These are phyloP conservation scores for Candida dajiaensis DNA, from an alignment of 805 yeast species.

Conservation along the genomic window DNA sequence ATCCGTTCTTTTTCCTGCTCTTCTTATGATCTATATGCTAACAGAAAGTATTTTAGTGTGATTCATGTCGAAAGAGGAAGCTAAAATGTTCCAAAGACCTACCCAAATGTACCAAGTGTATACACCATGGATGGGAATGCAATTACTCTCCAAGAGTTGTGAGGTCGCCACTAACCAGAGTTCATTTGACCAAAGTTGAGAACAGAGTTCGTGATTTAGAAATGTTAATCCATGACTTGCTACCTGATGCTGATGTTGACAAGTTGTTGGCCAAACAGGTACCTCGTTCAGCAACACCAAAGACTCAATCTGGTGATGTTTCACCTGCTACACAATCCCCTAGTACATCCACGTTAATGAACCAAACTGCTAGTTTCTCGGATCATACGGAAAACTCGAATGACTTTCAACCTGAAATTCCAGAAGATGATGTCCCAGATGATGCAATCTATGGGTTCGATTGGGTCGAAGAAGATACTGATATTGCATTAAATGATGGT, in stretches of 20 bases:
- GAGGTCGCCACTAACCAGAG: conserved; percentile 77
- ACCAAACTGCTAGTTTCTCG: neutral
- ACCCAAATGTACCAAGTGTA: conserved; percentile 74
- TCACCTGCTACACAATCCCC: conserved; percentile 9
- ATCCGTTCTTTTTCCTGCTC: neutral
- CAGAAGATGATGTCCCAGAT: conserved; percentile 34
- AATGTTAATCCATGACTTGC: conserved; percentile 32
- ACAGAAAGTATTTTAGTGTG: conserved; percentile 41
- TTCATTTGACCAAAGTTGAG: conserved; percentile 74
- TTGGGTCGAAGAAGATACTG: conserved; percentile 51
- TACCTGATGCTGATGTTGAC: conserved; percentile 45
- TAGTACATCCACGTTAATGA: neutral
- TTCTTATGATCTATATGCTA: neutral
- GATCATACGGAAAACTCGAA: conserved; percentile 5
- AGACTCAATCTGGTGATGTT: neutral
- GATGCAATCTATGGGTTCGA: conserved; percentile 49
- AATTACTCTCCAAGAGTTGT: conserved; percentile 72
- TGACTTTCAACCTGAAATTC: conserved; percentile 23
- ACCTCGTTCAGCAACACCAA: conserved; percentile 7
- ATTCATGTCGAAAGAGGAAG: conserved; percentile 76
- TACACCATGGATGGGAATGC: conserved; percentile 67
- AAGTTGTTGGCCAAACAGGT: conserved; percentile 22
- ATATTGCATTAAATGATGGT: conserved; percentile 40
- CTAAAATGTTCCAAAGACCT: conserved; percentile 73
- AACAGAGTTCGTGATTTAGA: conserved; percentile 44